These are phyloP conservation scores for Geotrichum bryndzae DNA, from an alignment of 1,139 yeast genomes.

Conservation along the genomic window DNA sequence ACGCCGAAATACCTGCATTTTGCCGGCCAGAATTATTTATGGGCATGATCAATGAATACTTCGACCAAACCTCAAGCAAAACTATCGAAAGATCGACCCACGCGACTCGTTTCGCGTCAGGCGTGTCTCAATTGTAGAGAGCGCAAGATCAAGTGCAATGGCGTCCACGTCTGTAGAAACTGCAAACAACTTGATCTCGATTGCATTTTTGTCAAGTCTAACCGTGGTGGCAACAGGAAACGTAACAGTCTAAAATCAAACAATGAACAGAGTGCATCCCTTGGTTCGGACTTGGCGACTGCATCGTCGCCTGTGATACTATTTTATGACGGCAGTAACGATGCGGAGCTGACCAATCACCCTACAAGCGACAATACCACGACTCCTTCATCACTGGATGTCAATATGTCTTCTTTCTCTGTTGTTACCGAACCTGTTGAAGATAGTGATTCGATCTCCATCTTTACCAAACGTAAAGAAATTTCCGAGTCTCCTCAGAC, in stretches of 20 bases:
- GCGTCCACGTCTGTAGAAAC: slow-evolving; percentile 46
- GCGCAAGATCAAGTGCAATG: slow-evolving; percentile 59
- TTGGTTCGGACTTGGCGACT: background rate
- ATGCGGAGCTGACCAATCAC: background rate
- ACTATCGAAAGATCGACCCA: slow-evolving; percentile 18
- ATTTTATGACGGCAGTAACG: background rate
- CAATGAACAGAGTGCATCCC: background rate
- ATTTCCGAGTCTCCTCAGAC: too few species aligned
- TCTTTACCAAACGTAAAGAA: too few species aligned
- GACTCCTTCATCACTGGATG: too few species aligned
- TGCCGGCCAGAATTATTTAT: background rate
- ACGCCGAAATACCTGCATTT: background rate
- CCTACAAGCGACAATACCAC: background rate
- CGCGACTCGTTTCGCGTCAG: slow-evolving; percentile 48
- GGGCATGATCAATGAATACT: background rate
- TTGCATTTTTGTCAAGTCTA: slow-evolving; percentile 55
- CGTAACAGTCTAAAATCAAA: slow-evolving; percentile 38
- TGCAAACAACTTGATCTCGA: slow-evolving; percentile 46
- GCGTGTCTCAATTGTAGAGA: slow-evolving; percentile 61
- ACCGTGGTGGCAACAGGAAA: slow-evolving; percentile 47
- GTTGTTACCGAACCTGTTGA: too few species aligned
- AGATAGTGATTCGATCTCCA: too few species aligned
- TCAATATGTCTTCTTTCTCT: too few species aligned
- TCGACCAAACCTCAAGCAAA: slow-evolving; percentile 4
- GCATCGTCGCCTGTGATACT: background rate